These are phyloP conservation scores for Eimeria zaria DNA, from an alignment of 169 alveolate species.

Conservation along the genomic window DNA sequence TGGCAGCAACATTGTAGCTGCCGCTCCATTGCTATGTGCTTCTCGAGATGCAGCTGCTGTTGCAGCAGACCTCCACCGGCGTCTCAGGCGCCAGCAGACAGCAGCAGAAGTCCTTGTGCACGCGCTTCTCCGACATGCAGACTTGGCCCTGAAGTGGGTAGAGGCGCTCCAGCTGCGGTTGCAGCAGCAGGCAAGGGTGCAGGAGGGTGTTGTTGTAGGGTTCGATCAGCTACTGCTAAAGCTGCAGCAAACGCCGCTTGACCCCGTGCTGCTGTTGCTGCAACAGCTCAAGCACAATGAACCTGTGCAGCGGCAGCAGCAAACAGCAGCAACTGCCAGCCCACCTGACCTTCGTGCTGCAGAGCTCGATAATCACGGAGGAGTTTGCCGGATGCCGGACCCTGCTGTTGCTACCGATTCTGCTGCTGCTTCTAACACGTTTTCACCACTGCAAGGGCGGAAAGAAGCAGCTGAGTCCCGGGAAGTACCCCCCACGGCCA, in stretches of 20 bases:
- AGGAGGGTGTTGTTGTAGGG: slow-evolving; percentile 4
- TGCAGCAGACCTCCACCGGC: slow-evolving; percentile 46
- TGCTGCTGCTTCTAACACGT: not conserved
- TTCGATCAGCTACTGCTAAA: not conserved
- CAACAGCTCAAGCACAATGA: slow-evolving; percentile 9
- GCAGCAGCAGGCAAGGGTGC: slow-evolving; percentile 50
- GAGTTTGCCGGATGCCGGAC: not conserved
- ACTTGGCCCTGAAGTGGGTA: slow-evolving; percentile 36
- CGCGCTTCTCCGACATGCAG: slow-evolving; percentile 47
- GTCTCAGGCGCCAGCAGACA: slow-evolving; percentile 17
- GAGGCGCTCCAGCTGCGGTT: slow-evolving; percentile 43
- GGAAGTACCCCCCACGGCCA: not conserved
- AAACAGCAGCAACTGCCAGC: not conserved
- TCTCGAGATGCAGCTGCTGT: slow-evolving; percentile 74
- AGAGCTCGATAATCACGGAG: not conserved
- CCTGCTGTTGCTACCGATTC: not conserved
- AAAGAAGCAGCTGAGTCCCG: not conserved
- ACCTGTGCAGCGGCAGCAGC: not conserved
- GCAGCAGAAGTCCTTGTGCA: slow-evolving; percentile 31
- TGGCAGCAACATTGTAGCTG: slow-evolving; percentile 25
- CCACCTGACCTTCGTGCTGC: not conserved
- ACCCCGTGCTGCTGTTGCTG: slow-evolving; percentile 53
- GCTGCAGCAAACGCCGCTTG: slow-evolving; percentile 44
- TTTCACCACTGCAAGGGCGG: not conserved
- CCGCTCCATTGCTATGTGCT: slow-evolving; percentile 23